Evolutionary conservation across 2,329 filamentous ascomycete species (phyloP).

Genomic region (Sphaerulina musiva): DNA sequence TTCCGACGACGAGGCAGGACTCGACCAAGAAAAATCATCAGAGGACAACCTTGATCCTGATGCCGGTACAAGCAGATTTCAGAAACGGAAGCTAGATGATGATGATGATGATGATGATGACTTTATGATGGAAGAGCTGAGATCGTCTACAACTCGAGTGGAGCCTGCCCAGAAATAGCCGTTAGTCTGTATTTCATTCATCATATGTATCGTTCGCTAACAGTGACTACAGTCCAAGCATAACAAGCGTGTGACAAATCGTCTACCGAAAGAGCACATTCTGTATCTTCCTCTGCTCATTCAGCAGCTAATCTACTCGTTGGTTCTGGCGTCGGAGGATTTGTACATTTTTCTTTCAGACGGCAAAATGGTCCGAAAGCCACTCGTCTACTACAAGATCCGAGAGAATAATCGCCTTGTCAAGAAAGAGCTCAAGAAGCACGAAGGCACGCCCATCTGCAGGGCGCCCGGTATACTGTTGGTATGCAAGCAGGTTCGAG

Average conservation of each 20-base stretch:
- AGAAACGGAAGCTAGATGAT: not conserved
- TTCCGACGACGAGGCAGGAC: not conserved
- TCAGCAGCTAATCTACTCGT: not conserved
- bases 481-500: conserved; percentile 1
- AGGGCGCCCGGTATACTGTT: conserved; percentile 1
- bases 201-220: not conserved
- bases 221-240: not conserved
- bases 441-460: not conserved
- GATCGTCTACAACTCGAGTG: not conserved
- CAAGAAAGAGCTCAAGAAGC: not conserved
- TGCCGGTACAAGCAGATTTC: not conserved
- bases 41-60: not conserved
- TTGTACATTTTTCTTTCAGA: not conserved
- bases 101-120: not conserved
- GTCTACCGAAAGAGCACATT: not conserved
- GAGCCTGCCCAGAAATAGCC: not conserved
- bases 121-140: not conserved
- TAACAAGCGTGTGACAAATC: not conserved
- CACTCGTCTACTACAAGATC: not conserved
- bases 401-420: not conserved
- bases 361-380: not conserved
- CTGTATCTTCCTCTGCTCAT: conserved; percentile 1
- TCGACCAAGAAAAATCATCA: not conserved
- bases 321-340: not conserved
- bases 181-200: not conserved